Percentiles rank a stretch among this genome's conserved stretches.
These are phyloP conservation scores for Brasilioporus rufonigricans DNA, from an alignment of 768 basidiomycete species.

Conservation along the genomic window DNA sequence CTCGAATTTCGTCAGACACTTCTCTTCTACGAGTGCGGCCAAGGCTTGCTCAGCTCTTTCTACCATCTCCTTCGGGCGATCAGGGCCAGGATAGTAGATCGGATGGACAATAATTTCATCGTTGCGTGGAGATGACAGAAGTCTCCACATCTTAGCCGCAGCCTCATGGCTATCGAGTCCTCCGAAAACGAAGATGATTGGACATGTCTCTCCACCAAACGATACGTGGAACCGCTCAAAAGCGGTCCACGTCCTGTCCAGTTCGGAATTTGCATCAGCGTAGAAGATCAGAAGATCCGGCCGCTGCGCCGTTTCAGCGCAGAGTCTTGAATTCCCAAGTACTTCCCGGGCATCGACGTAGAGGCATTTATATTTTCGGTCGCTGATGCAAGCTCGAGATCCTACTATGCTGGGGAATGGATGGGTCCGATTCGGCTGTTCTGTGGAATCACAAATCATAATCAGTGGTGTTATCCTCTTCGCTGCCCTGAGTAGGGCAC, in stretches of 20 bases:
- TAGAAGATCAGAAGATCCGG: slow-evolving; percentile 26
- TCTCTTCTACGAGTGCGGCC: slow-evolving; percentile 19
- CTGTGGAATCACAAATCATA: slow-evolving; percentile 16
- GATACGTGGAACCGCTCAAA: slow-evolving; percentile 18
- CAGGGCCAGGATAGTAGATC: slow-evolving; percentile 19
- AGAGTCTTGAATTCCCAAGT: not conserved
- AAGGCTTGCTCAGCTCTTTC: slow-evolving; percentile 19
- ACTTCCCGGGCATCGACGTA: slow-evolving; percentile 4
- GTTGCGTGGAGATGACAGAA: slow-evolving; percentile 10
- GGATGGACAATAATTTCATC: slow-evolving; percentile 18
- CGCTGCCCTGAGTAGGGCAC: slow-evolving; percentile 10
- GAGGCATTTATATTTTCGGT: slow-evolving; percentile 15
- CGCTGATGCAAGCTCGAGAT: not conserved
- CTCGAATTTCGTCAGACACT: slow-evolving; percentile 17
- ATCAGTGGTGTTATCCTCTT: slow-evolving; percentile 13
- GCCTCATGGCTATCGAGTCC: slow-evolving; percentile 16
- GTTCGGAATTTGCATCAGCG: slow-evolving; percentile 9
- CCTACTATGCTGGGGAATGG: slow-evolving; percentile 4
- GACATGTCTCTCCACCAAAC: slow-evolving; percentile 19
- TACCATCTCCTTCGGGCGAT: slow-evolving; percentile 8
- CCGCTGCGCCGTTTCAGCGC: not conserved
- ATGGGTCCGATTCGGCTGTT: not conserved
- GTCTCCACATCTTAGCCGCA: slow-evolving; percentile 14
- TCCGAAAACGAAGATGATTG: slow-evolving; percentile 21
- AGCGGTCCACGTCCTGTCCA: slow-evolving; percentile 9